These are phyloP conservation scores for Podosphaera leucotricha DNA, from an alignment of 2,329 filamentous ascomycete species.

Conservation along the genomic window DNA sequence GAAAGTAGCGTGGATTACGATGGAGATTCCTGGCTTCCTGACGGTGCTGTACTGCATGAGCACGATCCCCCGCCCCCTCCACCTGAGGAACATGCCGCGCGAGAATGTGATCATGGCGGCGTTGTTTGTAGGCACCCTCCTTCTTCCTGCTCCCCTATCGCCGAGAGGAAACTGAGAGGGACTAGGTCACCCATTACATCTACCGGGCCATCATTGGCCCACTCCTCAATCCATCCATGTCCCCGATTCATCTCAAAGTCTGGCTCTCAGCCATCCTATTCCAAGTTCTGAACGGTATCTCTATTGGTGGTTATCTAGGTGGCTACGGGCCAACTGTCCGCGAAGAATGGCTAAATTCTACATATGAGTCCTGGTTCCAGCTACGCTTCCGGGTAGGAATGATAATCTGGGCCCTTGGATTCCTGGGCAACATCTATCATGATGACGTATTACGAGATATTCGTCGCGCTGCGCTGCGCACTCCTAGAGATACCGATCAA, in stretches of 20 bases:
- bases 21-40: constrained; percentile 63
- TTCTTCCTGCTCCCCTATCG: too few species aligned
- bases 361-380: not conserved
- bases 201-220: constrained; percentile 76
- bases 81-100: constrained; percentile 40
- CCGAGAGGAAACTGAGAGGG: not conserved
- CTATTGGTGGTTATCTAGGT: constrained; percentile 57
- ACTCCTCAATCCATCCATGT: constrained; percentile 73
- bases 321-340: constrained; percentile 51
- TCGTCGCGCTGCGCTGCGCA: too few species aligned
- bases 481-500: too few species aligned
- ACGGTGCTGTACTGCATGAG: constrained; percentile 60
- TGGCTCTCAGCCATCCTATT: constrained; percentile 42
- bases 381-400: constrained; percentile 28
- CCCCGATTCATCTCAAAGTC: constrained; percentile 55
- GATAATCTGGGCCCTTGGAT: constrained; percentile 50
- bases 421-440: constrained; percentile 65
- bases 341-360: constrained; percentile 23
- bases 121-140: constrained; percentile 25
- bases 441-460: constrained; percentile 82
- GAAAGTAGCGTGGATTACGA: constrained; percentile 63
- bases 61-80: constrained; percentile 35
- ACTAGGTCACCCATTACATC: constrained; percentile 56
- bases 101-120: constrained; percentile 55
- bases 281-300: constrained; percentile 59